phyloP scores from a whole-genome alignment of 164 flowering plant species.

The Magnolia sinica region DNA sequence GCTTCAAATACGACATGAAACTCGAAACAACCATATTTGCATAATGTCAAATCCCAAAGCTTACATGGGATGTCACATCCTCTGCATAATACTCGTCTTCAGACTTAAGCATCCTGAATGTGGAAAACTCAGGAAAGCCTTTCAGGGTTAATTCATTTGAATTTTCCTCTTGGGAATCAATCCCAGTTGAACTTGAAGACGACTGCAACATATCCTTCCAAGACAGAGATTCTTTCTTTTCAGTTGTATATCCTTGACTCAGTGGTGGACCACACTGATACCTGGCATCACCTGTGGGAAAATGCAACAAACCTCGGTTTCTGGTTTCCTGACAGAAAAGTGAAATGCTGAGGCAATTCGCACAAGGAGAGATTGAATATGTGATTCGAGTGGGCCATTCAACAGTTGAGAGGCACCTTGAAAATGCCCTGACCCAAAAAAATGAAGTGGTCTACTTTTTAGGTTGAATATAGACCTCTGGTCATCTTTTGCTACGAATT shows the following conservation, averaged over 20 bases:
- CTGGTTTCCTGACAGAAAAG: neutral
- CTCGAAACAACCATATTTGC: neutral
- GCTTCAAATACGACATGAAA: neutral
- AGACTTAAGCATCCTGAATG: neutral
- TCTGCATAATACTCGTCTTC: neutral
- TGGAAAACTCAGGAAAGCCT: neutral
- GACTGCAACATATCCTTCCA: conserved; percentile 54
- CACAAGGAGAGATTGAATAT: too few relatives aligned
- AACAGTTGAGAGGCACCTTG: too few relatives aligned
- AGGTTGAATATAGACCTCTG: too few relatives aligned
- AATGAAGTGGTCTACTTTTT: too few relatives aligned
- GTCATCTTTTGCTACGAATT: too few relatives aligned
- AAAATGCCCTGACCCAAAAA: too few relatives aligned
- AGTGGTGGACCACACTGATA: conserved; percentile 20
- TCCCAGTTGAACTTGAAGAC: conserved; percentile 22
- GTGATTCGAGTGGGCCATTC: too few relatives aligned
- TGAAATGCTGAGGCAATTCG: too few relatives aligned
- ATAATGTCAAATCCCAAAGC: neutral
- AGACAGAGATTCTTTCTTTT: conserved; percentile 30
- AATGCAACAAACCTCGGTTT: neutral
- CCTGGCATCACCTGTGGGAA: conserved; percentile 33
- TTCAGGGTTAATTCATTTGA: conserved; percentile 4
- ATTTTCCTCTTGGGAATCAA: conserved; percentile 21
- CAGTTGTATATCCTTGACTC: conserved; percentile 14
- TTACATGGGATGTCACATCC: neutral